Conservation (phyloP, 2,329 filamentous ascomycete species). For the Colletotrichum tofieldiae region DNA sequence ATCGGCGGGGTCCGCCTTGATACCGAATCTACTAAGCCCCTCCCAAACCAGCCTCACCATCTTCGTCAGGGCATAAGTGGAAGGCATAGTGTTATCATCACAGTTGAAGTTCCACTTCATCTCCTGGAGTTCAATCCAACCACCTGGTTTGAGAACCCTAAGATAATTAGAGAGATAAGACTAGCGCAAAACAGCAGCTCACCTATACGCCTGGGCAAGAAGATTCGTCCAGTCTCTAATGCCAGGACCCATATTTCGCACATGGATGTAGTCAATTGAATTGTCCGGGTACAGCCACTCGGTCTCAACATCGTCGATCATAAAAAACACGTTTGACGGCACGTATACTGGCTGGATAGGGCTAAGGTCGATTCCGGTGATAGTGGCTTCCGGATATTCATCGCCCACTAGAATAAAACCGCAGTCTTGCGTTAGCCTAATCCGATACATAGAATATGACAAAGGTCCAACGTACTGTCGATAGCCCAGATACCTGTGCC, state of each 20-base stretch:
- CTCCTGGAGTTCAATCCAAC: slow-evolving; percentile 62
- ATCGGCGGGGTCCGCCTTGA: slow-evolving; percentile 64
- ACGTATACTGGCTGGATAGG: slow-evolving; percentile 49
- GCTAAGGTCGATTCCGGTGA: slow-evolving; percentile 34
- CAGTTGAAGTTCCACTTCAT: slow-evolving; percentile 56
- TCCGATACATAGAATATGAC: fast-evolving
- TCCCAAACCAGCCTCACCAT: slow-evolving; percentile 61
- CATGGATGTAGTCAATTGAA: slow-evolving; percentile 62
- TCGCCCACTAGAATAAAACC: slow-evolving; percentile 48
- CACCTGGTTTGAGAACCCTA: slow-evolving; percentile 59
- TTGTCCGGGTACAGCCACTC: slow-evolving; percentile 55
- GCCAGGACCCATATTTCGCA: slow-evolving; percentile 54
- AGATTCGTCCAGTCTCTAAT: slow-evolving; percentile 56
- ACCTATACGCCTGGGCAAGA: slow-evolving; percentile 61
- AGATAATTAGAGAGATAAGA: neutral
- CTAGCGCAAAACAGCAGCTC: neutral
- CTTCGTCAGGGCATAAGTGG: slow-evolving; percentile 46
- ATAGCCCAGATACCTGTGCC: slow-evolving; percentile 71
- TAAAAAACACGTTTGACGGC: slow-evolving; percentile 65
- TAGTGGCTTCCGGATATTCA: slow-evolving; percentile 21
- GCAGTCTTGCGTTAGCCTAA: neutral
- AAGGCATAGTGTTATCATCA: slow-evolving; percentile 57
- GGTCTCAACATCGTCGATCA: slow-evolving; percentile 59
- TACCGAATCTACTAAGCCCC: slow-evolving; percentile 67
- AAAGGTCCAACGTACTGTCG: slow-evolving; percentile 55